Evolutionary conservation across 2,329 filamentous ascomycete genomes (phyloP).

Genomic region (Akanthomyces muscarius): DNA sequence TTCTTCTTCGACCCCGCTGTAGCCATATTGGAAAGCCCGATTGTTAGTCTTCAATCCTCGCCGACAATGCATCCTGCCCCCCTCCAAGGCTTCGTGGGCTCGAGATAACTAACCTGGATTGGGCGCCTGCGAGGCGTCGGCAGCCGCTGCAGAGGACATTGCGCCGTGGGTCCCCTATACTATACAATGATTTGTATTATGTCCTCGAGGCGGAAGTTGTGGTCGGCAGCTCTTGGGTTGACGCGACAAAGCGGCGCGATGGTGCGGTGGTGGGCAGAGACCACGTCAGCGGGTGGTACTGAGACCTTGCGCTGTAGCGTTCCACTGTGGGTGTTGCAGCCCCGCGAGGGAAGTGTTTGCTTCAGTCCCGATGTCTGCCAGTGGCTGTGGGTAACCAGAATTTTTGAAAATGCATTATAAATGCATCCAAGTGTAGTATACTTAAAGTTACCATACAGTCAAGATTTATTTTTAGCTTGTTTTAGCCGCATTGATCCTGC

Average conservation of each 20-base stretch:
- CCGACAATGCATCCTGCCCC: neutral
- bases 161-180: slow-evolving; percentile 2
- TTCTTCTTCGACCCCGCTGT: slow-evolving; percentile 49
- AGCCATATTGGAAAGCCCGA: slow-evolving; percentile 17
- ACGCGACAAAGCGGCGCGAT: slow-evolving; percentile 14
- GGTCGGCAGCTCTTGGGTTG: slow-evolving; percentile 4
- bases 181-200: slow-evolving; percentile 18
- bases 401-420: neutral
- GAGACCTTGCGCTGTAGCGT: slow-evolving; percentile 1
- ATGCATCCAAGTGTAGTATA: neutral
- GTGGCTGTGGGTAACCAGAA: neutral
- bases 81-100: neutral
- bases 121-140: slow-evolving; percentile 33
- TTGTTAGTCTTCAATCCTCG: slow-evolving; percentile 20
- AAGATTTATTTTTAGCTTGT: neutral
- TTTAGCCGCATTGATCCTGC: neutral
- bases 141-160: slow-evolving; percentile 39
- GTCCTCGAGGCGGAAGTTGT: slow-evolving; percentile 24
- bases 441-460: neutral
- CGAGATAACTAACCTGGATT: slow-evolving; percentile 33
- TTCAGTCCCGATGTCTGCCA: too few relatives aligned
- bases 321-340: neutral
- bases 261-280: slow-evolving; percentile 9
- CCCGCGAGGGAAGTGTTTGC: neutral
- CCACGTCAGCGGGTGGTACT: slow-evolving; percentile 8